Evolutionary conservation across 106 monocot genomes (phyloP), one percentile per base, ranked within the genome.

Genomic region (Triglochin maritima): DNA sequence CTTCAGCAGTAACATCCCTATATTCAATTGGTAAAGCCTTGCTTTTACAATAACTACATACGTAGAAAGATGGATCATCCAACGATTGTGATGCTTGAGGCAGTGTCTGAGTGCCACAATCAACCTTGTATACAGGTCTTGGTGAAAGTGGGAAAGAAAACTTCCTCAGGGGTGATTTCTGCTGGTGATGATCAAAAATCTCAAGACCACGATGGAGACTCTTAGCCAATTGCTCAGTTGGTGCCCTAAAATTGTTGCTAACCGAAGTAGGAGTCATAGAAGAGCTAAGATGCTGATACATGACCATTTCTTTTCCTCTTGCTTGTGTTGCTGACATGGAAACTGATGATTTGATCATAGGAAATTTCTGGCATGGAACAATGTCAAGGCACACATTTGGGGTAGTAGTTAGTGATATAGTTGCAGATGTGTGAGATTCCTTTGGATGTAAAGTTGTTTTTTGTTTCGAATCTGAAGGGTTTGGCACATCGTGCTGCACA

Each of bases 201-300:
- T 88, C 79, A 72, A 92, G 92, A 69, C 91, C 98, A 44, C 69
- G 88, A 17, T 75, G 79, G 13, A 99, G 79, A 72, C 92, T 92
- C 56, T 79, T 77, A 67, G 77, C 98, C 9, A 99, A 78, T 8
- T 82, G 71, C 52, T 85, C 85, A 64, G 87, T 72, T 74, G 80
- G 73, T 73, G 50, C 59, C 57, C 67, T 41, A 11, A 49, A 76
- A 67, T 50, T 80, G 15, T 63, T 83, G 50, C 48, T 68, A 59
- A 68, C 72, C 41, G 70, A 74, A 57, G 46, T 63, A 8, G 70
- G 73, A 56, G 60, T 64, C 61, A 73, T 73, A 62, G 69, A 71
- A 44, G 67, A 4, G 56, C 13, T 64, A 41, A 47, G 69, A 15
- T 70, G 61, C 79, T 15, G 47, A 72, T 48, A 58, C 44, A 71